phyloP scores from a whole-genome alignment of 805 yeast genomes.

The Zygoascus flipseniorum region DNA sequence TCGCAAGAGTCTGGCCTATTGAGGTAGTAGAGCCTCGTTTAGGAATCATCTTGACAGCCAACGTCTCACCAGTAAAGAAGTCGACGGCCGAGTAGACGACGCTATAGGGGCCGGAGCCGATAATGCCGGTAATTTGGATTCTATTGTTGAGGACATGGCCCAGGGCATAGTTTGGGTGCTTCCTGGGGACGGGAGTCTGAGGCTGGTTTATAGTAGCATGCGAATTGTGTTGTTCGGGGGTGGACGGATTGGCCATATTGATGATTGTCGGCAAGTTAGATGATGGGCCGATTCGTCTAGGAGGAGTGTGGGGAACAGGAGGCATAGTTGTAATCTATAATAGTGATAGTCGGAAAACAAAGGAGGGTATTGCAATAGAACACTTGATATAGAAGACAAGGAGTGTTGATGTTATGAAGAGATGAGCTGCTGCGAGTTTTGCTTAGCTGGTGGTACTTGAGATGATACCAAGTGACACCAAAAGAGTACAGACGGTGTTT shows the following conservation, averaged over 20 bases:
- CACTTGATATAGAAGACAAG: too few species aligned
- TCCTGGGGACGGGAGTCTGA: background rate
- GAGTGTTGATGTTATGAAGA: background rate
- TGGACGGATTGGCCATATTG: background rate
- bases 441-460: background rate
- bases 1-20: background rate
- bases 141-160: constrained; percentile 13
- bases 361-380: background rate
- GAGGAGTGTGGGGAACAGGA: background rate
- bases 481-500: background rate
- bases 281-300: background rate
- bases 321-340: background rate
- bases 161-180: constrained; percentile 3
- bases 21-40: constrained; percentile 4
- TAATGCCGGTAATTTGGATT: constrained; percentile 24
- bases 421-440: background rate
- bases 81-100: constrained; percentile 65
- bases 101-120: constrained; percentile 85
- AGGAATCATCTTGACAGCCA: constrained; percentile 57
- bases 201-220: background rate
- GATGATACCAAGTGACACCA: background rate
- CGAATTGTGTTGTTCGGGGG: background rate
- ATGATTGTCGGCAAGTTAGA: background rate
- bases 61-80: constrained; percentile 37
- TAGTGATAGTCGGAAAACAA: background rate